phyloP scores from a whole-genome alignment of 352 stramenopile species.

The Phytophthora pini region DNA sequence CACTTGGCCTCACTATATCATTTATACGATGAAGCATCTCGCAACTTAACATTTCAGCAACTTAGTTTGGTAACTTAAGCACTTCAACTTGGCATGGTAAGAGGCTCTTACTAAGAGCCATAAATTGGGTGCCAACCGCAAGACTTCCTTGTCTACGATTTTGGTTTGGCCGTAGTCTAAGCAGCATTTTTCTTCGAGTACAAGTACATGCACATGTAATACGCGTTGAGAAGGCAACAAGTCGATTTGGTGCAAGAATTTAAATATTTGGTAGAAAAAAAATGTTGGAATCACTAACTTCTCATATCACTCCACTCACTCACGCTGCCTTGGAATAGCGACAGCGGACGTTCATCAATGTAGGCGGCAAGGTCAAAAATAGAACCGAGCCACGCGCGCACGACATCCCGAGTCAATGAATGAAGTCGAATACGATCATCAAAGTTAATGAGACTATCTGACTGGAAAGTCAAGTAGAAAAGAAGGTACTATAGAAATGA shows the following conservation, averaged over 20 bases:
- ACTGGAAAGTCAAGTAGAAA: constrained; percentile 4
- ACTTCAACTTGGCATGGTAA: neutral
- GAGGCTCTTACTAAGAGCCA: too few relatives aligned
- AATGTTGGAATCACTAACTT: neutral
- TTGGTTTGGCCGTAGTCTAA: too few relatives aligned
- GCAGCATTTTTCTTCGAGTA: too few relatives aligned
- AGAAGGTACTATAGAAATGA: constrained; percentile 15
- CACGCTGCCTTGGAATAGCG: constrained; percentile 51
- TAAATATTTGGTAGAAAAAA: neutral
- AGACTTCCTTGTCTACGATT: too few relatives aligned
- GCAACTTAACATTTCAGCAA: too few relatives aligned
- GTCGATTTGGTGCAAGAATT: too few relatives aligned
- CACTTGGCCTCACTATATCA: too few relatives aligned
- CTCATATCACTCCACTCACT: constrained; percentile 30
- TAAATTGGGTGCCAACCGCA: too few relatives aligned
- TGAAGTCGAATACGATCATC: constrained; percentile 8
- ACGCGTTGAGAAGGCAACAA: neutral
- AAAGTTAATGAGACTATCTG: constrained; percentile 3
- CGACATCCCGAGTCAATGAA: constrained; percentile 25
- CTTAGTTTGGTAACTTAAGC: too few relatives aligned
- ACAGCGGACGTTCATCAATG: constrained; percentile 54
- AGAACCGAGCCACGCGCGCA: constrained; percentile 12
- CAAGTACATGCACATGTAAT: neutral
- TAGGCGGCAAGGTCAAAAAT: constrained; percentile 24
- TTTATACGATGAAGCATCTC: too few relatives aligned